These are phyloP conservation scores for Fusarium newnesense DNA, from an alignment of 2,329 filamentous ascomycete species.

Conservation along the genomic window DNA sequence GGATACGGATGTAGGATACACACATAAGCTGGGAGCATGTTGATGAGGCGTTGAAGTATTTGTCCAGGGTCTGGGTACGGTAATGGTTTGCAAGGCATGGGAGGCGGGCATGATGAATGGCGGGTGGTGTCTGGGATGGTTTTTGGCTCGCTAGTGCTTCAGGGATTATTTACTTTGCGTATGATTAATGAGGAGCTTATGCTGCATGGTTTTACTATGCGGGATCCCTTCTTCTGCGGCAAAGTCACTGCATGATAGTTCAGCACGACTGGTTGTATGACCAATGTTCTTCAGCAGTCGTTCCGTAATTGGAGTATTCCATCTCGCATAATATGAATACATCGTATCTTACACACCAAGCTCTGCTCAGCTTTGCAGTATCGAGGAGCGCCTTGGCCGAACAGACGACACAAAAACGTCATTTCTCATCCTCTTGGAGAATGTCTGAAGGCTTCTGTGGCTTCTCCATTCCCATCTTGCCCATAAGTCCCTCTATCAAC, in stretches of 20 bases:
- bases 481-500: slow-evolving; percentile 69
- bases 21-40: slow-evolving; percentile 27
- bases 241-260: not conserved
- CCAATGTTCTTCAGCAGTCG: not conserved
- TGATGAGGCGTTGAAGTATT: slow-evolving; percentile 41
- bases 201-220: not conserved
- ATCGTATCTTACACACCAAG: slow-evolving; percentile 33
- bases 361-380: not conserved
- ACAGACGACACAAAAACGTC: not conserved
- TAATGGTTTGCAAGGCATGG: slow-evolving; percentile 19
- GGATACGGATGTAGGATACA: slow-evolving; percentile 22
- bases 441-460: slow-evolving; percentile 23
- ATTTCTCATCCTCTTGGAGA: slow-evolving; percentile 22
- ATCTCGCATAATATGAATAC: not conserved
- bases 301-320: not conserved
- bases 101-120: slow-evolving; percentile 18
- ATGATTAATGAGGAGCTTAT: slow-evolving; percentile 36
- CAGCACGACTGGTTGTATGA: not conserved
- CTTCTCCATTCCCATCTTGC: slow-evolving; percentile 56
- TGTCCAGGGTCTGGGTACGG: slow-evolving; percentile 29
- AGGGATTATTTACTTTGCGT: slow-evolving; percentile 36
- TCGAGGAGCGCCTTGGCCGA: not conserved
- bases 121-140: slow-evolving; percentile 22
- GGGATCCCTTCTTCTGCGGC: not conserved
- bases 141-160: slow-evolving; percentile 24